phyloP scores from a whole-genome alignment of 2,329 filamentous ascomycete species.

The Tolypocladium pustulatum region DNA sequence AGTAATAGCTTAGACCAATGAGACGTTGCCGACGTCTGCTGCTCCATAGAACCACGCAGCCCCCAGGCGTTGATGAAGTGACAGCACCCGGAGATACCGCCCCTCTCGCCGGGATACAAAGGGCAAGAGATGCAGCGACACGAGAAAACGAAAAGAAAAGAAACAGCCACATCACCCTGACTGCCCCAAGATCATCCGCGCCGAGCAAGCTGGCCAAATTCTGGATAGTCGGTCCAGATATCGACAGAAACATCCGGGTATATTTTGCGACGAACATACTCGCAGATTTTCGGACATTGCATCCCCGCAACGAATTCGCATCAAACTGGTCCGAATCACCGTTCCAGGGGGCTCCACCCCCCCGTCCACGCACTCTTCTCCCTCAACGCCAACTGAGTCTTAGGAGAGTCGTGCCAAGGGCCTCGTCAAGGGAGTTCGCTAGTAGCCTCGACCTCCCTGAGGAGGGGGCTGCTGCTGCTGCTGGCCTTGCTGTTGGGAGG shows the following conservation, averaged over 20 bases:
- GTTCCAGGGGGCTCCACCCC: neutral
- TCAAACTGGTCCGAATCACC: neutral
- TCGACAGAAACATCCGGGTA: constrained; percentile 11
- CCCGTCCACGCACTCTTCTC: neutral
- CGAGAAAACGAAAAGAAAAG: constrained; percentile 3
- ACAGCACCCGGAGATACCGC: neutral
- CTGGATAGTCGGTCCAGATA: constrained; percentile 6
- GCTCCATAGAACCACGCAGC: neutral
- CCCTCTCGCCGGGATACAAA: neutral
- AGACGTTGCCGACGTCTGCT: constrained; percentile 1
- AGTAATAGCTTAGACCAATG: constrained; percentile 3
- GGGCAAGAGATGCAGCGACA: neutral
- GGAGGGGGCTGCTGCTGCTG: constrained; percentile 9
- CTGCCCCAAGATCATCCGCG: neutral
- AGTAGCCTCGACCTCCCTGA: constrained; percentile 12
- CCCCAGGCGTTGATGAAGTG: constrained; percentile 1
- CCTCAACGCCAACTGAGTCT: neutral
- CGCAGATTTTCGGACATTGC: constrained; percentile 5
- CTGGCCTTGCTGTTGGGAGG: constrained; percentile 10
- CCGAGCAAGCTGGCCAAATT: neutral
- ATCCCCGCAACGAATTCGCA: neutral
- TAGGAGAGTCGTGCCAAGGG: neutral
- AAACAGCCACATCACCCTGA: neutral
- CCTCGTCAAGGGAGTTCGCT: neutral
- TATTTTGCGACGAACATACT: constrained; percentile 6